Conservation (phyloP, 495 filamentous ascomycete genomes). For the Neurospora tetraspora region DNA sequence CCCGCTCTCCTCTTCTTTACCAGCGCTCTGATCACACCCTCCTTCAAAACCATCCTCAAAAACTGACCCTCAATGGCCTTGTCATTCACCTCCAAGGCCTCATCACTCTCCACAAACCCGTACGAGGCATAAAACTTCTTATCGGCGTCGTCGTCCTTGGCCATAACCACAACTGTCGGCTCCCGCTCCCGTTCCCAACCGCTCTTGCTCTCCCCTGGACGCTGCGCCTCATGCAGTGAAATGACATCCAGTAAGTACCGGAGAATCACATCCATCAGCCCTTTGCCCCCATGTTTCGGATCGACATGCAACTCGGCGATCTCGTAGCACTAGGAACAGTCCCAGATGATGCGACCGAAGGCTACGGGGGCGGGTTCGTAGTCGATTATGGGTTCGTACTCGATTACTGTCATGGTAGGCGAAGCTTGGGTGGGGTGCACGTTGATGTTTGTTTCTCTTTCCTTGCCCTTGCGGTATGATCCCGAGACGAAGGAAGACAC, state of each 20-base stretch:
- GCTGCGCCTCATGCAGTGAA: background rate
- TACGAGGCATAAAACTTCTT: background rate
- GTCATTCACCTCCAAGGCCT: background rate
- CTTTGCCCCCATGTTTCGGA: background rate
- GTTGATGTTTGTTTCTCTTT: slow-evolving; percentile 19
- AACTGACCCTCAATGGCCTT: background rate
- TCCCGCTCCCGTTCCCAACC: background rate
- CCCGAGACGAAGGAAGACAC: slow-evolving; percentile 23
- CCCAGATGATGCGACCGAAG: slow-evolving; percentile 44
- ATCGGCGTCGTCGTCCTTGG: background rate
- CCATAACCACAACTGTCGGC: background rate
- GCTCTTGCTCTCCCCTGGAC: background rate
- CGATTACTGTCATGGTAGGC: background rate
- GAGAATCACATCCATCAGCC: background rate
- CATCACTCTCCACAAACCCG: background rate
- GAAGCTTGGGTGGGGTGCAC: slow-evolving; percentile 24
- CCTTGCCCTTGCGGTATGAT: slow-evolving; percentile 15
- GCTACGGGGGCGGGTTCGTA: slow-evolving; percentile 18
- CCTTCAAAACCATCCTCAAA: background rate
- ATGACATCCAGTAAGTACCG: background rate
- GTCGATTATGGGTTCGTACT: background rate
- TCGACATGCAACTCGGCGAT: slow-evolving; percentile 28
- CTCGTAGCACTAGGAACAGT: slow-evolving; percentile 45
- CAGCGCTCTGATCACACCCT: background rate
- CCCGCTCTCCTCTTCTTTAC: background rate